These are phyloP conservation scores for Solanum appendiculatum DNA, from an alignment of 257 asterid species.

Conservation along the genomic window DNA sequence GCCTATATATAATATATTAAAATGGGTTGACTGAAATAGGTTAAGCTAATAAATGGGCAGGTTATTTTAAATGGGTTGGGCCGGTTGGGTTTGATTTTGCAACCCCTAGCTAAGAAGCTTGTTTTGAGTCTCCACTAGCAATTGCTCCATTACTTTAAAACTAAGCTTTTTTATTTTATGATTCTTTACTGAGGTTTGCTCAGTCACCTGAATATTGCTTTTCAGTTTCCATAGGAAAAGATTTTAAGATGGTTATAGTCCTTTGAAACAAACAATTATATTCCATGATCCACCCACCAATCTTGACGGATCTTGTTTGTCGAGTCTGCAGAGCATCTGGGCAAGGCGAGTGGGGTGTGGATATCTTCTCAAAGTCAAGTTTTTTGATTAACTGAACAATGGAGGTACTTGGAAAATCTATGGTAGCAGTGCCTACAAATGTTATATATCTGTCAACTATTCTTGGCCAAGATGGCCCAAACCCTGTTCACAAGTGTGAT, in stretches of 20 bases:
- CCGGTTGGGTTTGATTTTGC: not conserved
- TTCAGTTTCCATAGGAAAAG: not conserved
- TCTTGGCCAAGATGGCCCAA: slow-evolving; percentile 98
- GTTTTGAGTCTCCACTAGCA: not conserved
- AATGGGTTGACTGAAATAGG: not conserved
- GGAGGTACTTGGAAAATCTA: slow-evolving; percentile 95
- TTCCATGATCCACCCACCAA: slow-evolving; percentile 14
- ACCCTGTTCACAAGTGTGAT: slow-evolving; percentile 90
- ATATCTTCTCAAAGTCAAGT: slow-evolving; percentile 12
- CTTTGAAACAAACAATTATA: not conserved
- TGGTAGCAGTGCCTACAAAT: slow-evolving; percentile 70
- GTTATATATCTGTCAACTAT: slow-evolving; percentile 87
- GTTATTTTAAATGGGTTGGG: not conserved
- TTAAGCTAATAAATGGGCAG: not conserved
- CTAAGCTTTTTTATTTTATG: not conserved
- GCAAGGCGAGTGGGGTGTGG: slow-evolving; percentile 14
- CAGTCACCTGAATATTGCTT: not conserved
- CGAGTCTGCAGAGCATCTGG: slow-evolving; percentile 61
- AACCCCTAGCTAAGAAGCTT: not conserved
- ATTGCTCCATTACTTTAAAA: not conserved
- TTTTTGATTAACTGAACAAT: slow-evolving; percentile 23
- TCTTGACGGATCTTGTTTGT: slow-evolving; percentile 31
- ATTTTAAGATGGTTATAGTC: not conserved
- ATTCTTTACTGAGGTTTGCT: not conserved
- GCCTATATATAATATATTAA: not conserved